These are phyloP conservation scores for Phlebiopsis gigantea DNA, from an alignment of 768 basidiomycete genomes.

Conservation along the genomic window DNA sequence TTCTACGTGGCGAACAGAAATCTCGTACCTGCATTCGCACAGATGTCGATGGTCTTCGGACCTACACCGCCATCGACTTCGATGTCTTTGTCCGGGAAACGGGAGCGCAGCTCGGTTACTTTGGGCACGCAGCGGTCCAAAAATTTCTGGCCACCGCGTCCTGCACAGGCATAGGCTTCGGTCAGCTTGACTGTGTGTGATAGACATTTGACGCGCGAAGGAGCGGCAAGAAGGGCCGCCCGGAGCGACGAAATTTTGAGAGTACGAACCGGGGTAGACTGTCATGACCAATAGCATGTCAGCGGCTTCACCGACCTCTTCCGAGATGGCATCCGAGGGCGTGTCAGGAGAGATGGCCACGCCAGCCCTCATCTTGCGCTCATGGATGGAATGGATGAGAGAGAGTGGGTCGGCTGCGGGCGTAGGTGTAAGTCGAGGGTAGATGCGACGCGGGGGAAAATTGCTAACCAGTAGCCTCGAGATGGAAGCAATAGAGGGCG, in stretches of 20 bases:
- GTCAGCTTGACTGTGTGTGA: not conserved
- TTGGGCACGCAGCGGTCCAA: constrained; percentile 89
- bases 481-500: constrained; percentile 92
- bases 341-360: constrained; percentile 97
- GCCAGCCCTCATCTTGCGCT: constrained; percentile 86
- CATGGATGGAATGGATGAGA: constrained; percentile 77
- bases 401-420: constrained; percentile 59
- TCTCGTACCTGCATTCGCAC: constrained; percentile 78
- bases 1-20: not conserved
- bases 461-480: constrained; percentile 80
- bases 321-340: constrained; percentile 80
- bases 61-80: constrained; percentile 99
- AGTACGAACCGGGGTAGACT: constrained; percentile 73
- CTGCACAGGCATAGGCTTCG: constrained; percentile 29
- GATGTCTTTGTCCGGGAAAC: constrained; percentile 93
- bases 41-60: constrained; percentile 79
- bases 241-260: not conserved
- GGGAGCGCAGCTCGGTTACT: constrained; percentile 80
- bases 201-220: not conserved
- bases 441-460: not conserved
- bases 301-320: constrained; percentile 73
- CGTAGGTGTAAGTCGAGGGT: not conserved
- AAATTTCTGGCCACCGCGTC: constrained; percentile 96
- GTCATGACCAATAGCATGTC: constrained; percentile 99
- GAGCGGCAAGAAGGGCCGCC: not conserved